Conservation (phyloP, 768 basidiomycete genomes). For the Kwoniella shandongensis region DNA sequence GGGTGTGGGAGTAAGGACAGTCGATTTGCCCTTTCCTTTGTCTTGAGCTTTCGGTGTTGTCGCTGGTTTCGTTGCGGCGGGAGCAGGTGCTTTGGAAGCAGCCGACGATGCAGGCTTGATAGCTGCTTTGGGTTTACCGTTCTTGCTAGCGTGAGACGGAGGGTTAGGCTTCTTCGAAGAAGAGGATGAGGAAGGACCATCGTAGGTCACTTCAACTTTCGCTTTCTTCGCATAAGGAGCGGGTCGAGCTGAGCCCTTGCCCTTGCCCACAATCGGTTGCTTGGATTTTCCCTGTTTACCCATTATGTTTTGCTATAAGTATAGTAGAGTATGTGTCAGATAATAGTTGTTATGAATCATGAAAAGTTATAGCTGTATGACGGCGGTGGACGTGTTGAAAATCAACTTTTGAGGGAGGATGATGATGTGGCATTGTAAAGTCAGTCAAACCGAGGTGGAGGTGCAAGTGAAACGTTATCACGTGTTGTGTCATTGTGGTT, state of each 20-base stretch:
- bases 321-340: too few species aligned
- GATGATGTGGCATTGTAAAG: slow-evolving; percentile 13
- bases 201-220: slow-evolving; percentile 41
- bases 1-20: slow-evolving; percentile 6
- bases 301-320: slow-evolving; percentile 19
- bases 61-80: not conserved
- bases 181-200: slow-evolving; percentile 17
- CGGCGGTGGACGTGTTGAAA: slow-evolving; percentile 9
- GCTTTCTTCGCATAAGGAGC: slow-evolving; percentile 39
- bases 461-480: not conserved
- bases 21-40: slow-evolving; percentile 22
- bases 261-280: slow-evolving; percentile 4
- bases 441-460: not conserved
- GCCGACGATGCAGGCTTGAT: not conserved
- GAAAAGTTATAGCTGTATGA: too few species aligned
- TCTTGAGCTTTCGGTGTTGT: not conserved
- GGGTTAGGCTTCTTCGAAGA: not conserved
- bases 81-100: slow-evolving; percentile 1
- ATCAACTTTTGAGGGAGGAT: slow-evolving; percentile 7
- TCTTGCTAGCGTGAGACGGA: not conserved
- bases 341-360: too few species aligned
- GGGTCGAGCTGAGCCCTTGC: slow-evolving; percentile 17
- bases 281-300: slow-evolving; percentile 31
- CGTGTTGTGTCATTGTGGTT: not conserved
- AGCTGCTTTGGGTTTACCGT: not conserved